Evolutionary conservation across 2,329 filamentous ascomycete genomes (phyloP), one percentile per base, ranked within the genome.

Genomic region (Dryadomyces quercus-mongolicae): DNA sequence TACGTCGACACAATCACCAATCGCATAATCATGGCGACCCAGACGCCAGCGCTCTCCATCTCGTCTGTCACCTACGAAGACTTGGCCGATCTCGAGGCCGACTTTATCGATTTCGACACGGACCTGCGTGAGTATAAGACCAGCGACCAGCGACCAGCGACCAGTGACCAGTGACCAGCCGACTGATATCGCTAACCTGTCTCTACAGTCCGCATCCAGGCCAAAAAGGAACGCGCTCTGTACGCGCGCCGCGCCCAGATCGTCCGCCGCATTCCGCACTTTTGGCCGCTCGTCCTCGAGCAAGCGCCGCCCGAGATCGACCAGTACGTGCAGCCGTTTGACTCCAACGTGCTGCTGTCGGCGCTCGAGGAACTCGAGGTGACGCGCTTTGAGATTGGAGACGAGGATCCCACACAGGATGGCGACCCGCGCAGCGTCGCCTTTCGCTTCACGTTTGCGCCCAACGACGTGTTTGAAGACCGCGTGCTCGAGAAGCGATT

Each of bases 271-370:
- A 91, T 96, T 65, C 80, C 82, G 62, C 82, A 88, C 73, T 98
- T 97, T 81, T 97, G 93, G 93, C 77, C 88, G n/a, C 80, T 94
- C 56, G 91, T 96, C 55, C 78, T 97, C 67, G 88, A 95, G 74
- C 85, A 90, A 71, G 84, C 87, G 2, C 90, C 91, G 2, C 77
- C 80, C 49, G 89, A 95, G 59, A 80, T 98, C 62, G 90, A 95
- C 71, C 84, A 89, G 70, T 90, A 85, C 75, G 86, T 97, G 66
- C 84, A 89, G 66, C 86, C 88, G 46, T 78, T 80, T 50, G 92
- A 97, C 73, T 82, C 84, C 15, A 77, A 78, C 9, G 72, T 93
- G 58, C 79, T 97, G 56, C 78, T 84, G 59, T 76, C 80, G 44
- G 75, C 77, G 53, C 81, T 97, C 55, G 77, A 74, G 56, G 76